phyloP scores from a whole-genome alignment of 495 filamentous ascomycete genomes.

The Ramalina intermedia region DNA sequence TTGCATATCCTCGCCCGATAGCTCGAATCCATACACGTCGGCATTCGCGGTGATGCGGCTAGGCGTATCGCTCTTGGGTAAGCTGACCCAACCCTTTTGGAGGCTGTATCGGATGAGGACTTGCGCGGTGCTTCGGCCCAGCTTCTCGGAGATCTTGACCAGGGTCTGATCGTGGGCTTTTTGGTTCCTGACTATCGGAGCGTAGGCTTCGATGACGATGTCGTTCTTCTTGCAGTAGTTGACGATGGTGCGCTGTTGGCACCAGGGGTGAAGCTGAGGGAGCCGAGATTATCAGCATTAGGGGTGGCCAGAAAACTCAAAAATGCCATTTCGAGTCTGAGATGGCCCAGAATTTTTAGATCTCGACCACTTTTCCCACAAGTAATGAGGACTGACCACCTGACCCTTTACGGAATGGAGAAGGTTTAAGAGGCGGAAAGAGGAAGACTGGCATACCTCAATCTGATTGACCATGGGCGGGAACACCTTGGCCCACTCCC shows the following conservation, averaged over 20 bases:
- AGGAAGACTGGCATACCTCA: constrained; percentile 28
- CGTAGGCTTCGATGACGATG: constrained; percentile 55
- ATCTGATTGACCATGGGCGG: constrained; percentile 60
- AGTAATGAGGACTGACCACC: neutral
- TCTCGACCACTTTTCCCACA: too few species aligned
- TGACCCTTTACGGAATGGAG: neutral
- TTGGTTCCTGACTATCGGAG: constrained; percentile 46
- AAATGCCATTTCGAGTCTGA: too few species aligned
- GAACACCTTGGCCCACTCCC: constrained; percentile 42
- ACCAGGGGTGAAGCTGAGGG: constrained; percentile 49
- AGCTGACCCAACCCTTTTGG: constrained; percentile 57
- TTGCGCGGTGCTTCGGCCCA: constrained; percentile 36
- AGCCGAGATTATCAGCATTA: neutral
- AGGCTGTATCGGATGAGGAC: constrained; percentile 39
- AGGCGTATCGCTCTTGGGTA: constrained; percentile 56
- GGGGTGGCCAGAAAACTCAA: too few species aligned
- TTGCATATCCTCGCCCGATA: constrained; percentile 48
- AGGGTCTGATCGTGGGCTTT: constrained; percentile 43
- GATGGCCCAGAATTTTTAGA: neutral
- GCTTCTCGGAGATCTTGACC: constrained; percentile 35
- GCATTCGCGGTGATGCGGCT: constrained; percentile 51
- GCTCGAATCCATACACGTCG: constrained; percentile 49
- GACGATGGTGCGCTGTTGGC: constrained; percentile 45
- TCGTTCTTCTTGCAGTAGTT: constrained; percentile 44
- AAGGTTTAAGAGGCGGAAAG: neutral